Base-by-base conservation (phyloP, 148 eudicot species). In the Spergularia bocconei region DNA sequence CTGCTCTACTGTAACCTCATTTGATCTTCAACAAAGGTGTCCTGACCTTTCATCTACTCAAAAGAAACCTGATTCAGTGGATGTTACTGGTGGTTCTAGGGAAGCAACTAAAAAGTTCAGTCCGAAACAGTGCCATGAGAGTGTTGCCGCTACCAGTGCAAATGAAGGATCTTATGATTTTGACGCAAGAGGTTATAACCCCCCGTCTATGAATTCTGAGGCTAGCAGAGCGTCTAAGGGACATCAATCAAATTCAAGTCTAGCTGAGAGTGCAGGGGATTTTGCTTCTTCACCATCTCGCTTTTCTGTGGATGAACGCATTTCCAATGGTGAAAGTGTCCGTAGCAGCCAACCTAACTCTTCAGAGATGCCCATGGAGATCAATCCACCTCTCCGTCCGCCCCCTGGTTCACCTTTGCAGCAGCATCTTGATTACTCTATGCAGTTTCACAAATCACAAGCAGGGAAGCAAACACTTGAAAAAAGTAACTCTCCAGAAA, bases 1-100 rank as follows among this genome's bases (percentile, higher is more conserved):
- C n/a, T 93, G 98, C 74, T 85, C 86, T 48, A 80, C 88, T 14
- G 55, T 76, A 13, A 65, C 83, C 53, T 77, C 82, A 70, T 71
- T 88, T 80, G 82, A 82, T 73, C 73, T 85, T 67, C 84, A 83
- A 70, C 74, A 72, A 19, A 78, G 73, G 62, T 88, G 84, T 33
- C 58, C 78, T 71, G 74, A 50, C 67, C 52, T 78, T 74, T 29
- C 67, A 51, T 74, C 81, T 69, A 23, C 60, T 63, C 79, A 80
- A 63, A 63, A 53, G 52, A 75, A 84, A 33, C 73, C 73, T 61
- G 75, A 70, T 55, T 55, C 79, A 29, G 60, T 62, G 7, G 55
- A 76, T 13, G 72, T 58, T 71, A 23, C 72, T 61, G 66, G 67
- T 70, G 57, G 65, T 36, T 70, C 76, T 7, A 60, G 74, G 57